Evolutionary conservation across 2,329 filamentous ascomycete species (phyloP).

Genomic region (Cercospora beticola): DNA sequence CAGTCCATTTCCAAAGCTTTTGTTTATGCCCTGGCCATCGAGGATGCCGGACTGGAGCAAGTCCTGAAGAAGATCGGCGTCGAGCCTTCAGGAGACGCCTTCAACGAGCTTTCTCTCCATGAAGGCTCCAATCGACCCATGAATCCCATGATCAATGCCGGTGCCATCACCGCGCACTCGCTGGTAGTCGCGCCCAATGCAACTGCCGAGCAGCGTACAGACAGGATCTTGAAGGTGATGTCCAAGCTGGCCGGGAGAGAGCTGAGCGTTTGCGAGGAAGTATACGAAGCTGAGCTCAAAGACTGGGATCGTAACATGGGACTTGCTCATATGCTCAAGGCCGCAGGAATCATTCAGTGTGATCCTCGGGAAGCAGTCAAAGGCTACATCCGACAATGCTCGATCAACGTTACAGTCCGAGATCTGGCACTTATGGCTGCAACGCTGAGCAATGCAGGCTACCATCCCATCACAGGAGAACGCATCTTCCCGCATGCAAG

Average conservation of each 20-base stretch:
- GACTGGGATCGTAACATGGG: constrained; percentile 35
- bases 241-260: constrained; percentile 41
- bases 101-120: constrained; percentile 36
- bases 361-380: constrained; percentile 40
- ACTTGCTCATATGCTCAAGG: constrained; percentile 45
- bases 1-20: constrained; percentile 47
- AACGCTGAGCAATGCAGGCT: constrained; percentile 42
- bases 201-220: constrained; percentile 40
- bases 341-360: constrained; percentile 41
- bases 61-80: constrained; percentile 45
- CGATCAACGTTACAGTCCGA: constrained; percentile 46
- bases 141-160: constrained; percentile 30
- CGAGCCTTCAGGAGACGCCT: constrained; percentile 44
- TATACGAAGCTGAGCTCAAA: constrained; percentile 42
- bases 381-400: constrained; percentile 45
- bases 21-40: constrained; percentile 45
- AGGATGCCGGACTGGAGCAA: constrained; percentile 39
- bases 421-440: constrained; percentile 46
- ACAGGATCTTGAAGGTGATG: constrained; percentile 40
- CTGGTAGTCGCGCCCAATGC: constrained; percentile 29
- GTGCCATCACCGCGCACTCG: constrained; percentile 30
- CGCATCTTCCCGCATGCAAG: constrained; percentile 40
- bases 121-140: constrained; percentile 27
- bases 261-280: constrained; percentile 37
- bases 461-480: constrained; percentile 39